These are phyloP conservation scores for Spinacia oleracea DNA, from an alignment of 179 eudicot genomes.

Conservation along the genomic window DNA sequence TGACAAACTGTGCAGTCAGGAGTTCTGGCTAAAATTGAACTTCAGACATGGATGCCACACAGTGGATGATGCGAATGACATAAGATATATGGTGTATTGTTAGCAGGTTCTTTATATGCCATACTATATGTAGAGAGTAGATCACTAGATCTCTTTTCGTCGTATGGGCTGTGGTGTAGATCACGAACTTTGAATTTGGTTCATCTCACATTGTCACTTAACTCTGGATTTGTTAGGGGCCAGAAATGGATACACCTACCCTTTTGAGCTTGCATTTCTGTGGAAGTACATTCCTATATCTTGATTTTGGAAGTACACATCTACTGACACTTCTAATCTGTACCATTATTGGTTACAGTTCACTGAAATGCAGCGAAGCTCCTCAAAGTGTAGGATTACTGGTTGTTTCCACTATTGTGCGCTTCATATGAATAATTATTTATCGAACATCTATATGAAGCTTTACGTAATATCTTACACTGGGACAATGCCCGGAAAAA, in stretches of 20 bases:
- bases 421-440: slow-evolving; percentile 21
- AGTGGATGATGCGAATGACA: background rate
- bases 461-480: slow-evolving; percentile 31
- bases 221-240: background rate
- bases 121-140: background rate
- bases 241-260: background rate
- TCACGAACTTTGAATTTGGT: background rate
- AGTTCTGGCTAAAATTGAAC: background rate
- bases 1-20: background rate
- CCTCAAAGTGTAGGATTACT: background rate
- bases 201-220: background rate
- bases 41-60: background rate
- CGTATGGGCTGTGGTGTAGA: background rate
- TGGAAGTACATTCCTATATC: background rate
- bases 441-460: slow-evolving; percentile 30
- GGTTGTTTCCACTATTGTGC: background rate
- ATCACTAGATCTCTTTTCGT: background rate
- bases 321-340: background rate
- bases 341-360: background rate
- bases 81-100: background rate
- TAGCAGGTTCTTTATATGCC: background rate
- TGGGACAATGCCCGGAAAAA: slow-evolving; percentile 25
- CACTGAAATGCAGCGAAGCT: background rate
- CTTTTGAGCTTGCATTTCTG: background rate
- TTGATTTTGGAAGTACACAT: background rate